Base-by-base conservation (phyloP, 75 land plant species). In the Azolla pinnata region DNA sequence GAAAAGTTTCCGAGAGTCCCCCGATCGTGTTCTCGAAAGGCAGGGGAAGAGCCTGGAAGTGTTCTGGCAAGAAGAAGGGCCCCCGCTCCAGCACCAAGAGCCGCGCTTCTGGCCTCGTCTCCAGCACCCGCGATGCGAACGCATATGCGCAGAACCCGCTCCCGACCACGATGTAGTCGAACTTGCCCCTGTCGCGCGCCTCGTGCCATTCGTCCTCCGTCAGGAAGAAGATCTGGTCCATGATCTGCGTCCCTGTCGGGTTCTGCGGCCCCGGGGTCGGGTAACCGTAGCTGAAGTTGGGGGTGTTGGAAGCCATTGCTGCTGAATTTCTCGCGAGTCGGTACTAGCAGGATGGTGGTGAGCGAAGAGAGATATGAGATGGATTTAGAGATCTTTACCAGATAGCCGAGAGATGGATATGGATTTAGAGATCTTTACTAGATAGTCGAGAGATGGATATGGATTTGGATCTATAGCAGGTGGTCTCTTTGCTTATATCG, bases 161-260 rank as follows among this genome's bases (percentile, higher is more conserved):
- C 19, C 66, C 66, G 25, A 63, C 24, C 29, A 63, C 33, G 63
- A 63, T 57, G 66, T 26, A 63, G 64, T 63, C 66, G 64, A 63
- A 63, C n/a, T 61, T n/a, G 5, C 52, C 60, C 61, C 52, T 25
- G 17, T 61, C 63, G 7, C 63, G 63, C 2, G 26, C 63, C 1
- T 2, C 34, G 10, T 57, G 33, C 59, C 59, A 57, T 29, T 57
- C 34, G 42, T 32, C 18, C 12, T 57, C 42, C 8, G 62, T 12
- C 5, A 60, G 57, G 62, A 60, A 60, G 56, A 60, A 60, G 54
- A 60, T 32, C 7, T 60, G 44, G 26, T 60, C 56, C 56, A 60
- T 42, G 25, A 60, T 20, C 20, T 7, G 14, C 8, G 19, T 35
- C 10, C 24, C 55, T 5, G 62, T 60, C 10, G 62, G 62, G 44